phyloP scores from a whole-genome alignment of 495 filamentous ascomycete genomes.

The Lepraria neglecta region DNA sequence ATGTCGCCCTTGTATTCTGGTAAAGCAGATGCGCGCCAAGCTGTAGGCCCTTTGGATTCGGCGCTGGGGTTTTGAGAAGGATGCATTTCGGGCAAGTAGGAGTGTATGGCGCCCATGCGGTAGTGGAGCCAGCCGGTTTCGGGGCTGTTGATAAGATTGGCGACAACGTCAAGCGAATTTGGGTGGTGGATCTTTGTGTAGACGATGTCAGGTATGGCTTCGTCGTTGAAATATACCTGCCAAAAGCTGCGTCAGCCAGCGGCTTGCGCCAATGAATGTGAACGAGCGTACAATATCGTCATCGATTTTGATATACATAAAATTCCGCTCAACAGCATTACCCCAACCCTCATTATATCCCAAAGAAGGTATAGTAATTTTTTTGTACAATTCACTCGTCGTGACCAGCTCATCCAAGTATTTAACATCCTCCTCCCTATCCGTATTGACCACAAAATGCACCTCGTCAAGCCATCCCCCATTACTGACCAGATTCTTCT shows the following conservation, averaged over 20 bases:
- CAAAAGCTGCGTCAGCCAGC: background rate
- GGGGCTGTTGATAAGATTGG: slow-evolving; percentile 45
- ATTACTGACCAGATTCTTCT: slow-evolving; percentile 42
- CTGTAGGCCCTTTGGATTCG: slow-evolving; percentile 27
- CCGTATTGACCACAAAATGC: slow-evolving; percentile 42
- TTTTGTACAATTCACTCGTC: slow-evolving; percentile 23
- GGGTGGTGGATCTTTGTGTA: slow-evolving; percentile 40
- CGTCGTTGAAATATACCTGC: slow-evolving; percentile 41
- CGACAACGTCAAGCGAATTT: slow-evolving; percentile 39
- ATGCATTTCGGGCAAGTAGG: slow-evolving; percentile 39
- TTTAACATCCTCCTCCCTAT: slow-evolving; percentile 38
- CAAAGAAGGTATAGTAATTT: slow-evolving; percentile 21
- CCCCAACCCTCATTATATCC: slow-evolving; percentile 37
- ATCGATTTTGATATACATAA: slow-evolving; percentile 48
- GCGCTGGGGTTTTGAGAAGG: slow-evolving; percentile 13
- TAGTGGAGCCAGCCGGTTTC: slow-evolving; percentile 42
- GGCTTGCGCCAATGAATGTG: background rate
- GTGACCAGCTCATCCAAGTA: slow-evolving; percentile 35
- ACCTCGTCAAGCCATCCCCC: slow-evolving; percentile 47
- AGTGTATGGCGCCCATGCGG: slow-evolving; percentile 39
- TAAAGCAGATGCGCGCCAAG: slow-evolving; percentile 30
- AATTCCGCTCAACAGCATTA: slow-evolving; percentile 32
- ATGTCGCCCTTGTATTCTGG: slow-evolving; percentile 26
- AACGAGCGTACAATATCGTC: slow-evolving; percentile 38
- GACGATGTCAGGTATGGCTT: slow-evolving; percentile 41